Conservation (phyloP, 1,139 yeast species). For the Starmera stellimalicola region DNA sequence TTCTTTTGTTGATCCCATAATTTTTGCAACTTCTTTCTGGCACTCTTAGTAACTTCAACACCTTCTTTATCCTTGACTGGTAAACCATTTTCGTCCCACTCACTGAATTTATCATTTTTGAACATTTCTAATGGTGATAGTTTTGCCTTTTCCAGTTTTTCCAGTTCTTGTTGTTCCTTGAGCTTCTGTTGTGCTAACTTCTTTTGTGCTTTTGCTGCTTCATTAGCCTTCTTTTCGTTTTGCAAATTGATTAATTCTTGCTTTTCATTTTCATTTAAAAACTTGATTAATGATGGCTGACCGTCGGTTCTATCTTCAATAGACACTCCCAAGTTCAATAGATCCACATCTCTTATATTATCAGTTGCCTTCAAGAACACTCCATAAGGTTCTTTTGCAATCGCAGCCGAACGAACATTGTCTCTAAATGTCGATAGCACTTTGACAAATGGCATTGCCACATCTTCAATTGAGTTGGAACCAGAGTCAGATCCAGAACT, state of each 20-base stretch:
- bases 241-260: slow-evolving; percentile 50
- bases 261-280: slow-evolving; percentile 61
- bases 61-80: slow-evolving; percentile 76
- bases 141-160: slow-evolving; percentile 60
- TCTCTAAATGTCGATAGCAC: slow-evolving; percentile 77
- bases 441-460: slow-evolving; percentile 71
- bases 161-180: slow-evolving; percentile 53
- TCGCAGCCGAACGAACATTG: slow-evolving; percentile 63
- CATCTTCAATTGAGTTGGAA: slow-evolving; percentile 47
- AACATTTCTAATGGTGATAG: slow-evolving; percentile 67
- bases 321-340: slow-evolving; percentile 69
- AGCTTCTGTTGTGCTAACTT: slow-evolving; percentile 31
- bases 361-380: slow-evolving; percentile 56
- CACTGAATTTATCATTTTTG: slow-evolving; percentile 40
- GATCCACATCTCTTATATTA: slow-evolving; percentile 47
- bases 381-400: slow-evolving; percentile 43
- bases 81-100: slow-evolving; percentile 80
- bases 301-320: slow-evolving; percentile 83
- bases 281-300: slow-evolving; percentile 68
- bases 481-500: slow-evolving; percentile 11
- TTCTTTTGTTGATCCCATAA: slow-evolving; percentile 75
- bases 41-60: slow-evolving; percentile 81
- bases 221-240: slow-evolving; percentile 48
- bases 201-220: slow-evolving; percentile 38
- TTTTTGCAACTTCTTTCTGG: slow-evolving; percentile 71